These are phyloP conservation scores for Nitzschia sp. DNA, from an alignment of 108 stramenopile genomes.

Conservation along the genomic window DNA sequence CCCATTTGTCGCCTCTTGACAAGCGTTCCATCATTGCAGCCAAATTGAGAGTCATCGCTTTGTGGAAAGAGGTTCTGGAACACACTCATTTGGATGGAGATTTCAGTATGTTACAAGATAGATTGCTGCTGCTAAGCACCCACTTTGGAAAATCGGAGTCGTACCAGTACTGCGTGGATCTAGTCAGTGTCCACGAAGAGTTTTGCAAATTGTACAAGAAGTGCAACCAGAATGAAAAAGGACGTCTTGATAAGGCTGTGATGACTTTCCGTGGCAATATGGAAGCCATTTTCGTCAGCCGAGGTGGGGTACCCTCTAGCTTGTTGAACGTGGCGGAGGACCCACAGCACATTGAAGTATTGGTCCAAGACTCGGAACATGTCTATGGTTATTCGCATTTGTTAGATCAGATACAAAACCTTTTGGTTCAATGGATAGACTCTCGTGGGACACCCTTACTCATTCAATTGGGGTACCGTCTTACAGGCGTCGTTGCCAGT, in stretches of 20 bases:
- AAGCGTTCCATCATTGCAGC: not conserved
- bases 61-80: conserved; percentile 10
- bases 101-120: conserved; percentile 15
- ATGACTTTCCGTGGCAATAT: not conserved
- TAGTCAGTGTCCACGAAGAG: conserved; percentile 12
- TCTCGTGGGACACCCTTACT: conserved; percentile 1
- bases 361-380: not conserved
- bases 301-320: not conserved
- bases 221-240: no score
- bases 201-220: not conserved
- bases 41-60: not conserved
- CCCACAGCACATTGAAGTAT: not conserved
- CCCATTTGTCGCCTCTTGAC: conserved; percentile 2
- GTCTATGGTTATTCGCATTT: not conserved
- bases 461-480: conserved; percentile 10
- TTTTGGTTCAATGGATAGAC: not conserved
- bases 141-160: not conserved
- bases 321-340: not conserved
- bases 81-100: conserved; percentile 19
- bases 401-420: conserved; percentile 2
- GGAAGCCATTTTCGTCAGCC: not conserved
- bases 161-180: conserved; percentile 11
- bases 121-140: not conserved
- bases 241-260: not conserved
- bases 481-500: not conserved